phyloP scores from a whole-genome alignment of 1,139 yeast species.

The Suhomyces choctaworum region DNA sequence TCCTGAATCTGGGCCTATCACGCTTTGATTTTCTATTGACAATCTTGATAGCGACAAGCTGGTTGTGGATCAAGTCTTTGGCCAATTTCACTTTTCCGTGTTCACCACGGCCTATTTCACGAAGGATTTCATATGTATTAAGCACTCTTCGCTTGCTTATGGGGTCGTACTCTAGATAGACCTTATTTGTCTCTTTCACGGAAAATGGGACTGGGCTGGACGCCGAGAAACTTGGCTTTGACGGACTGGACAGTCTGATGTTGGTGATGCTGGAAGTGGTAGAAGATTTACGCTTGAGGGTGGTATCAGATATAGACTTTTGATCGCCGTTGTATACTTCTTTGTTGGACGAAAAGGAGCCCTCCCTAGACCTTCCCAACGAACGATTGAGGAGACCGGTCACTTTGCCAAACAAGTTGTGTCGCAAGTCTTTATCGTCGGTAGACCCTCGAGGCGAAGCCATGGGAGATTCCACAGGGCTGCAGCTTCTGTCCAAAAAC shows the following conservation, averaged over 20 bases:
- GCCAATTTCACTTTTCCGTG: conserved; percentile 97
- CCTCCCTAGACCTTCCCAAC: conserved; percentile 10
- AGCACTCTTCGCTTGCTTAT: conserved; percentile 78
- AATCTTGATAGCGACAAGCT: conserved; percentile 88
- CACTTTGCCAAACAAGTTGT: conserved; percentile 34
- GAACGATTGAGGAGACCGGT: conserved; percentile 32
- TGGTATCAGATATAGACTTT: conserved; percentile 5
- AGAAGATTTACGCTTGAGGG: conserved; percentile 3
- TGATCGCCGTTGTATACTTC: conserved; percentile 6
- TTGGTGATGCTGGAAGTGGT: conserved; percentile 3
- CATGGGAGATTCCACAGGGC: conserved; percentile 10
- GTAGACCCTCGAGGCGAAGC: conserved; percentile 11
- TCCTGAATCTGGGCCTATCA: conserved; percentile 53
- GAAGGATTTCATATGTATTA: conserved; percentile 85
- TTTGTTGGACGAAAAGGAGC: conserved; percentile 17
- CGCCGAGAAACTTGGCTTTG: background rate
- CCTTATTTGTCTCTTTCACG: conserved; percentile 84
- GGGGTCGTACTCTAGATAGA: conserved; percentile 86
- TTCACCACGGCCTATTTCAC: conserved; percentile 92
- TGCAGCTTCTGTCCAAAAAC: conserved; percentile 1
- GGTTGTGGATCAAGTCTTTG: conserved; percentile 64
- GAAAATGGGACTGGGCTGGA: conserved; percentile 9
- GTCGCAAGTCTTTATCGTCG: conserved; percentile 23
- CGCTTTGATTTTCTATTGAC: conserved; percentile 72
- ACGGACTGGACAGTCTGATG: conserved; percentile 3